Percentiles rank a stretch among this genome's conserved stretches.
Conservation (phyloP, 805 yeast genomes). For the Candida tammaniensis region DNA sequence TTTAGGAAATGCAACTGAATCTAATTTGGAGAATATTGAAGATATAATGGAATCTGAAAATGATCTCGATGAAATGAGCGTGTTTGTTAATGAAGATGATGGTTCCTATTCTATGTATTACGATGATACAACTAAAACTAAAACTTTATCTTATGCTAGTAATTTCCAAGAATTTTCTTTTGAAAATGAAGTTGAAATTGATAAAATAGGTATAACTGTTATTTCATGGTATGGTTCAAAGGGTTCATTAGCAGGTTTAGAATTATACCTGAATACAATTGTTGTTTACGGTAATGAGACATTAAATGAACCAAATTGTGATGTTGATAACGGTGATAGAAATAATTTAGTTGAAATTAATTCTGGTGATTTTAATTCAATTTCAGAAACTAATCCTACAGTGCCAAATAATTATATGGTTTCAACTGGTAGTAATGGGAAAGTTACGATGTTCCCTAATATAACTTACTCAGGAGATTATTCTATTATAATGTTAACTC, state of each 20-base stretch:
- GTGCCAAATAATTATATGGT: conserved; percentile 26
- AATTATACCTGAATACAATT: conserved; percentile 60
- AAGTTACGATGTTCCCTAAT: conserved; percentile 60
- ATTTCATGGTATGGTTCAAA: conserved; percentile 64
- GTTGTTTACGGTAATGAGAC: conserved; percentile 72
- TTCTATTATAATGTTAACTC: conserved; percentile 71
- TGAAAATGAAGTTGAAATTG: conserved; percentile 61
- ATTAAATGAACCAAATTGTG: conserved; percentile 67
- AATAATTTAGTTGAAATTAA: conserved; percentile 24
- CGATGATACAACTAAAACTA: conserved; percentile 31
- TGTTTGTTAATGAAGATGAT: conserved; percentile 27
- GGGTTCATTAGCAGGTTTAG: conserved; percentile 71
- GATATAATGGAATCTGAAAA: conserved; percentile 20
- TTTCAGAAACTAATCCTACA: conserved; percentile 18
- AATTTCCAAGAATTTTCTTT: conserved; percentile 82
- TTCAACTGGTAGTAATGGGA: conserved; percentile 27
- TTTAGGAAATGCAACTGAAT: conserved; percentile 27
- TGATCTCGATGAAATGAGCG: conserved; percentile 23
- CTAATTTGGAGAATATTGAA: conserved; percentile 22
- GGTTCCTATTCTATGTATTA: conserved; percentile 37
- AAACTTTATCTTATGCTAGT: conserved; percentile 40
- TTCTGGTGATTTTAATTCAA: conserved; percentile 30
- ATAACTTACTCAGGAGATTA: conserved; percentile 74
- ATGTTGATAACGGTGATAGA: conserved; percentile 21
- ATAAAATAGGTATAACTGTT: conserved; percentile 60